These are phyloP conservation scores for Cadophora gregata DNA, from an alignment of 2,329 filamentous ascomycete genomes.

Conservation along the genomic window DNA sequence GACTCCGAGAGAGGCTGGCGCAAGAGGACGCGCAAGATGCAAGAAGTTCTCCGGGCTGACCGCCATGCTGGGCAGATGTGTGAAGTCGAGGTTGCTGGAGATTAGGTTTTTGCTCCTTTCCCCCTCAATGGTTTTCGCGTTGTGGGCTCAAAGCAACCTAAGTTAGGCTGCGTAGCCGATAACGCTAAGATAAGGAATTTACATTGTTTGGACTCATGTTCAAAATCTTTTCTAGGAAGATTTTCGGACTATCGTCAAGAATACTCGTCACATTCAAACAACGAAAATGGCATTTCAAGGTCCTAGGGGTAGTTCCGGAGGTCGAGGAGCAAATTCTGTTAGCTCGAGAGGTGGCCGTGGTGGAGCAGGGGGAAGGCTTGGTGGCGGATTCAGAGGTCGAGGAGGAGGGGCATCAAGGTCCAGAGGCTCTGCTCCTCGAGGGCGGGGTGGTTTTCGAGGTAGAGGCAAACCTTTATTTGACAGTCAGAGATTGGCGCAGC, in stretches of 20 bases:
- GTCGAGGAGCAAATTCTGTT: conserved; percentile 30
- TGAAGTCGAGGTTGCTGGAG: conserved; percentile 22
- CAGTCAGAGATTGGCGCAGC: conserved; percentile 52
- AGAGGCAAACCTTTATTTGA: conserved; percentile 52
- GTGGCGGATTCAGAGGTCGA: conserved; percentile 39
- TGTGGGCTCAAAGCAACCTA: neutral
- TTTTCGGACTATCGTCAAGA: neutral
- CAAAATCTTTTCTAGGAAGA: neutral
- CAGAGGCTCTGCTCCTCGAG: conserved; percentile 31
- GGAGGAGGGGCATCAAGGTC: conserved; percentile 29
- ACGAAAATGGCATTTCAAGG: conserved; percentile 38
- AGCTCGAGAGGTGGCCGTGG: conserved; percentile 35
- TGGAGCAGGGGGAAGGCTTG: conserved; percentile 34
- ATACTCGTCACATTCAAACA: conserved; percentile 4
- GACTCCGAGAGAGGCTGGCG: conserved; percentile 78
- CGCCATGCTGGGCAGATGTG: conserved; percentile 72
- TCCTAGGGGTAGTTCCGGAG: conserved; percentile 37
- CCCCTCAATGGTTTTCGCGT: neutral
- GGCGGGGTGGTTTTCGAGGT: conserved; percentile 35
- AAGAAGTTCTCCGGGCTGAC: conserved; percentile 81
- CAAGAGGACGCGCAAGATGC: conserved; percentile 91
- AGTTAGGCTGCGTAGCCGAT: neutral
- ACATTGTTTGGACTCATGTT: conserved; percentile 8
- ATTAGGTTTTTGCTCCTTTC: neutral
- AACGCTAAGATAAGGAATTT: conserved; percentile 57